These are phyloP conservation scores for Penicillium subrubescens DNA, from an alignment of 495 filamentous ascomycete genomes.

Conservation along the genomic window DNA sequence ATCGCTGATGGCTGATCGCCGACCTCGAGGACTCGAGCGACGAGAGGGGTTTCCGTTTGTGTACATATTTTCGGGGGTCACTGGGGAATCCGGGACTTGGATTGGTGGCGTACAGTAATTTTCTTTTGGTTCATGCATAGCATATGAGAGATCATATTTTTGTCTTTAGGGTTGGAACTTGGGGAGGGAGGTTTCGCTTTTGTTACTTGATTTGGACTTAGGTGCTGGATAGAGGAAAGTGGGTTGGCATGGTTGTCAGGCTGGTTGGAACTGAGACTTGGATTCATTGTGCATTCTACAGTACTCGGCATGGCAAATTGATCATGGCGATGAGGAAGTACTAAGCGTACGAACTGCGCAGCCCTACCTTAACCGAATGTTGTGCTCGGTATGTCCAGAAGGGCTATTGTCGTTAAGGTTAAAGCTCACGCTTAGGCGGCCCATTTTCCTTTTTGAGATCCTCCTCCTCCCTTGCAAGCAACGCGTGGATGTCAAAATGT, in stretches of 20 bases:
- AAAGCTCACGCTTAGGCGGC: neutral
- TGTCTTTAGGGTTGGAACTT: constrained; percentile 3
- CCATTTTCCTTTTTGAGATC: neutral
- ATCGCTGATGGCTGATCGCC: neutral
- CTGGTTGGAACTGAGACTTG: neutral
- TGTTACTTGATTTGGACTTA: neutral
- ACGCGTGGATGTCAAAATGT: constrained; percentile 24
- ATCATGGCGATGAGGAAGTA: too few relatives aligned
- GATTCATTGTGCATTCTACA: too few relatives aligned
- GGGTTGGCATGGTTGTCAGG: neutral
- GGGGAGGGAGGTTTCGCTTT: neutral
- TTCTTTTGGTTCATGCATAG: constrained; percentile 14
- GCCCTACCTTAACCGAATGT: too few relatives aligned
- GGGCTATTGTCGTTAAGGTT: neutral
- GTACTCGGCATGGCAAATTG: too few relatives aligned
- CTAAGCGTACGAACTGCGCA: too few relatives aligned
- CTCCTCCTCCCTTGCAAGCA: neutral
- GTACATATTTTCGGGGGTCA: constrained; percentile 19
- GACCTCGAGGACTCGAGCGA: neutral
- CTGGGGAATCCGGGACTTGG: constrained; percentile 19
- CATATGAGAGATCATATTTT: constrained; percentile 34
- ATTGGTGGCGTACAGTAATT: constrained; percentile 5
- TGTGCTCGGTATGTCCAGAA: too few relatives aligned
- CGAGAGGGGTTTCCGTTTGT: neutral
- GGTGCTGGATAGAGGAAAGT: neutral